These are phyloP conservation scores for Pyrus betulifolia DNA, from an alignment of 306 rosid species.

Conservation along the genomic window DNA sequence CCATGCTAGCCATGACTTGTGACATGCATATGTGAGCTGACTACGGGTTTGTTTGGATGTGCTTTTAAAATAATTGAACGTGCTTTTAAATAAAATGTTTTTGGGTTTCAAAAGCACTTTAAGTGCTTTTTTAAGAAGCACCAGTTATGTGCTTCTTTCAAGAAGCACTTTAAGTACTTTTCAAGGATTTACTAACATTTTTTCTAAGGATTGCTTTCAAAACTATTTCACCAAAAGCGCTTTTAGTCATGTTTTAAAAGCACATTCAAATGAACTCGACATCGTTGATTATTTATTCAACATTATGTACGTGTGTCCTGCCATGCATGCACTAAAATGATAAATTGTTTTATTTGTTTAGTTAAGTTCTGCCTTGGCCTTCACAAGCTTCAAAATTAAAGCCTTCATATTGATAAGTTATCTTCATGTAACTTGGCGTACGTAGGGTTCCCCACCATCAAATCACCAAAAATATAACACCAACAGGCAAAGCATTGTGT, in stretches of 20 bases:
- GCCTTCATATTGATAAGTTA: not conserved
- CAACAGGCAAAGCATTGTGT: not conserved
- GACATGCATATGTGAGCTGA: not conserved
- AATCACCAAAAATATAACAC: not conserved
- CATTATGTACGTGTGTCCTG: not conserved
- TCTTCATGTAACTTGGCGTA: not conserved
- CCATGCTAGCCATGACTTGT: not conserved
- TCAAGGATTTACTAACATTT: no score
- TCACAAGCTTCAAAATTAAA: not conserved
- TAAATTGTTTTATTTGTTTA: not conserved
- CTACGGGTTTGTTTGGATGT: no score
- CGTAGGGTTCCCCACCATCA: not conserved
- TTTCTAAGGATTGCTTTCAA: no score
- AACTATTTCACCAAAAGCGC: no score
- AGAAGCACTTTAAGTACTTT: no score
- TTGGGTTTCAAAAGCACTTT: no score
- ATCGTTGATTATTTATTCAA: not conserved
- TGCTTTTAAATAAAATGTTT: no score
- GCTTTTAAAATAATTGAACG: no score
- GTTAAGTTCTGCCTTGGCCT: not conserved
- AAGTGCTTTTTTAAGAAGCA: no score
- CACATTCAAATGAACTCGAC: no score
- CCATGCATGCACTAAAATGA: not conserved
- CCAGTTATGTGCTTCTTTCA: no score
- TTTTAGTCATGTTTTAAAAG: no score